phyloP scores from a whole-genome alignment of 768 basidiomycete genomes.

The Paxillus rubicundulus region DNA sequence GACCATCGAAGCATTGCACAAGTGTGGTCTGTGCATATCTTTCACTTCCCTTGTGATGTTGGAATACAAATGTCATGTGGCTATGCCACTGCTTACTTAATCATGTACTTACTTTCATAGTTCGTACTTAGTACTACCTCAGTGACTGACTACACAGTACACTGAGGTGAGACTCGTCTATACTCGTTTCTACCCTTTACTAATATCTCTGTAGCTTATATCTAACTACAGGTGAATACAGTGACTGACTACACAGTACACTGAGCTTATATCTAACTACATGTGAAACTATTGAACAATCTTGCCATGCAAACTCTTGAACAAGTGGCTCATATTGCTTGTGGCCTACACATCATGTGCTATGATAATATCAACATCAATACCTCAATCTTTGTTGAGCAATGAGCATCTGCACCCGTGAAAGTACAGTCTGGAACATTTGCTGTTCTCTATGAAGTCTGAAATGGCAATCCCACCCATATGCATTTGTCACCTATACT shows the following conservation, averaged over 20 bases:
- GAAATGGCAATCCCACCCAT: neutral
- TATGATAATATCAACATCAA: conserved; percentile 31
- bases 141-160: too few species aligned
- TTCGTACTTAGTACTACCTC: too few species aligned
- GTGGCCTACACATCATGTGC: conserved; percentile 2
- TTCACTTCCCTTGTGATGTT: neutral
- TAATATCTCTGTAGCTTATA: too few species aligned
- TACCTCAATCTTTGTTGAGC: conserved; percentile 33
- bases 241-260: too few species aligned
- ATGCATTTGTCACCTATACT: neutral
- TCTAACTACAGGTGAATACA: too few species aligned
- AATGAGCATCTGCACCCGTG: conserved; percentile 19
- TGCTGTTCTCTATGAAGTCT: conserved; percentile 28
- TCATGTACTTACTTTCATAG: too few species aligned
- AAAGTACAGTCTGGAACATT: conserved; percentile 40
- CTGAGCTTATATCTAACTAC: too few species aligned
- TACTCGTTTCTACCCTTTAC: too few species aligned
- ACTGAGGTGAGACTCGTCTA: too few species aligned
- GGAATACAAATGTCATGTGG: too few species aligned
- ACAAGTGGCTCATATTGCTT: neutral
- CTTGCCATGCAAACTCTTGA: neutral
- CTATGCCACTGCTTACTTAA: too few species aligned
- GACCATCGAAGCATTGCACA: neutral
- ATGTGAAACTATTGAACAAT: neutral
- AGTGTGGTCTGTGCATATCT: neutral